Base-by-base conservation (phyloP, 2,329 filamentous ascomycete genomes). In the Colletotrichum lindemuthianum region DNA sequence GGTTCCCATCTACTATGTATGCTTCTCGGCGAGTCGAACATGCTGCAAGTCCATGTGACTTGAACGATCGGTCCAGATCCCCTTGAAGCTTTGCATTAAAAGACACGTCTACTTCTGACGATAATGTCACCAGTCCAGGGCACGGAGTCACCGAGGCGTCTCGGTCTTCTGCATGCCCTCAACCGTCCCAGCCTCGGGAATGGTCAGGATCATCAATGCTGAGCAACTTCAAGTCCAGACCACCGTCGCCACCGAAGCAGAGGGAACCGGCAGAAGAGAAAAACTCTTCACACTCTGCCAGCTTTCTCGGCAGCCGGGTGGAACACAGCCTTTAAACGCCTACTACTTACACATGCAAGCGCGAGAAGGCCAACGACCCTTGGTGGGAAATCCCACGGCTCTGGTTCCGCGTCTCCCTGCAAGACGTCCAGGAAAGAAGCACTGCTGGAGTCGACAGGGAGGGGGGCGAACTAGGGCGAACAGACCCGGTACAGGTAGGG, bases 341-440 rank as follows among this genome's bases (percentile, higher is more conserved):
- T n/a, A n/a, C n/a, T n/a, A 36, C n/a, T 4, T 24, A 15, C 15
- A 33, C 41, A 49, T 56, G 32, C 32, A 56, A 15, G 44, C 15
- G 16, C 44, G 13, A 36, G 32, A 6, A 34, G 11, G 32, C 34
- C 32, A 34, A 32, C 47, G 15, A 13, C 39, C 39, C 13, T 49
- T 44, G 44, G 51, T 60, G 51, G 50, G 37, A 45, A 43, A 39
- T 56, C 44, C 59, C 59, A 40, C 12, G n/a, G 33, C 15, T 61
- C 37, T 57, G 59, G 59, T 51, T 32, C 59, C 11, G 59, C 8
- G 24, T 37, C 16, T 45, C 16, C 49, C 49, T 56, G 48, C 57
- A 37, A 34, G 8, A 11, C 50, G 34, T 54, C 24, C 41, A 39
- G 8, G 41, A 11, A 24, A 15, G 6, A 54, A 41, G n/a, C 15